Evolutionary conservation across 1,139 yeast genomes (phyloP), one percentile per base, ranked within the genome.

Genomic region (Geotrichum carabidarum): DNA sequence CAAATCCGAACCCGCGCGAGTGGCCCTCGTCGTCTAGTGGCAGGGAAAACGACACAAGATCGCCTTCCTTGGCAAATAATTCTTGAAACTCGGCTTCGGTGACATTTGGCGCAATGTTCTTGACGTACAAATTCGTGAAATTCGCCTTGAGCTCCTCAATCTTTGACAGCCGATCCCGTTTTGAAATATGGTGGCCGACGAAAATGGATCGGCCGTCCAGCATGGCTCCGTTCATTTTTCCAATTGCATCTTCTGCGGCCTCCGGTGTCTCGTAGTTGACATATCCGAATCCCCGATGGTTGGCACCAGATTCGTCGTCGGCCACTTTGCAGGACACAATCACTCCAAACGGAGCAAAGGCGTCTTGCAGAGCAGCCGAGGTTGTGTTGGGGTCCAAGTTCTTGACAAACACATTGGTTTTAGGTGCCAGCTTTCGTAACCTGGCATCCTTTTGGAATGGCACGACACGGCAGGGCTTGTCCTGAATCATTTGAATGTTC

Each of bases 371-470:
- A 68, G 78, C 80, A 71, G 83, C 94, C 66, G 90, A 93, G 73
- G 85, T 89, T 68, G 89, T 79, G 54, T 84, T 65, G 67, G 86
- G 91, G 69, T 86, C 95, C 74, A 90, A 80, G 79, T 88, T 87
- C 78, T 89, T 89, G 69, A 90, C 78, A 71, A 88, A 90, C 72
- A 90, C 80, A 80, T 91, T 90, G 62, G 88, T 57, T 54, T 38
- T 60, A 48, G 52, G 49, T 43, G 47, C 27, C 11, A n/a, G 18
- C 93, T 63, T 86, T 79, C 95, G 82, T 67, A 81, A 73, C 58
- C 91, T 79, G 60, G 95, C 95, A 71, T 87, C 94, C 78, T 94
- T 83, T 77, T 86, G 94, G 63, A 94, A 86, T 89, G 95, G 86
- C 91, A 86, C 85, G 74, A 89, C 87, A 76, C 95, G 83, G 74